Evolutionary conservation across 495 filamentous ascomycete species (phyloP), one percentile per base, ranked within the genome.

Genomic region (Lophiostoma macrostomum): DNA sequence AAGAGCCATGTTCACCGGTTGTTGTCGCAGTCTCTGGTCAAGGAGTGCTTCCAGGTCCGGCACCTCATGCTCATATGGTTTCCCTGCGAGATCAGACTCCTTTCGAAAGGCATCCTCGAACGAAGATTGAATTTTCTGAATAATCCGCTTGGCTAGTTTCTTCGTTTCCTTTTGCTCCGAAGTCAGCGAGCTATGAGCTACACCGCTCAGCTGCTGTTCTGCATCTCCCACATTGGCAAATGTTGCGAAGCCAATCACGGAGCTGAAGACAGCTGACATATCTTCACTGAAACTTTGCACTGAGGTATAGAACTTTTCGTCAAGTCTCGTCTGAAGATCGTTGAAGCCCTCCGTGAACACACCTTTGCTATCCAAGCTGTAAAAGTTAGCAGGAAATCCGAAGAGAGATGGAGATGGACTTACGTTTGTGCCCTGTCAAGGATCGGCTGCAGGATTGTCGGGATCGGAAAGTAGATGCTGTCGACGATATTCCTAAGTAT

Each of bases 401-500:
- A 47, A 13, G 12, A n/a, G 30, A 16, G 22, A 36, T 25, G 20
- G 10, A 24, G 34, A n/a, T 41, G n/a, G n/a, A 62, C 67, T 67
- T 67, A 68, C 85, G 65, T 69, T 64, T 78, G 71, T 16, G 89
- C 91, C 67, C 85, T 90, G 40, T 95, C 85, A 44, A 96, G 72
- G 20, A 95, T 81, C 1, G 86, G 86, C 68, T 79, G 81, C 5
- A 99, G 77, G 30, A 95, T 72, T 52, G 82, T 82, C 60, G 83
- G 77, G 12, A 93, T 80, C 5, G 93, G 94, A 59, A 96, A 95
- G 67, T 96, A 97, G 52, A 95, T 82, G 20, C 74, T 84, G 65
- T 96, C 88, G 12, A 96, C 77, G 57, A 91, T 80, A 41, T 79
- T 81, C 47, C 79, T 81, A 58, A 95, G 78, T 50, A 87, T 71